Conservation (phyloP, 108 stramenopile species). For the Nitzschia putrida region DNA sequence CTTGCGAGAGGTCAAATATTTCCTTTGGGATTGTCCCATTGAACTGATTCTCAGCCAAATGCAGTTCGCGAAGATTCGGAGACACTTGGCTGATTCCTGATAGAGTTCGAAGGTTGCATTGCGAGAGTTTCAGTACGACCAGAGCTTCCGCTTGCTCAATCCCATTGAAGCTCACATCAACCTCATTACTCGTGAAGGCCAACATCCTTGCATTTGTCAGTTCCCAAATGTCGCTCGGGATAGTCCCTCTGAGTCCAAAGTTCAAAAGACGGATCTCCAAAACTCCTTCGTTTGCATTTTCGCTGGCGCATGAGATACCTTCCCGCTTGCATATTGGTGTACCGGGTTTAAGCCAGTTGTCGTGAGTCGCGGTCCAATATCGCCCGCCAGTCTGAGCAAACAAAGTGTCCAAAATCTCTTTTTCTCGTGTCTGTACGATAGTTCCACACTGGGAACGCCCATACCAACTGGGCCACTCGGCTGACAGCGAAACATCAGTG, state of each 20-base stretch:
- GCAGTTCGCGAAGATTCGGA: constrained; percentile 45
- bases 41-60: constrained; percentile 57
- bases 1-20: constrained; percentile 47
- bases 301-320: constrained; percentile 50
- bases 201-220: constrained; percentile 43
- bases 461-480: constrained; percentile 36
- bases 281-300: constrained; percentile 45
- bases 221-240: constrained; percentile 57
- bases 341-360: constrained; percentile 52
- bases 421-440: constrained; percentile 34
- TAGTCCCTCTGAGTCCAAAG: constrained; percentile 46
- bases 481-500: not conserved
- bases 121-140: constrained; percentile 49
- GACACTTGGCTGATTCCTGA: constrained; percentile 51
- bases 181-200: constrained; percentile 30
- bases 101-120: constrained; percentile 50
- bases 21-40: constrained; percentile 60
- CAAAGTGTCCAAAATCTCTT: constrained; percentile 53
- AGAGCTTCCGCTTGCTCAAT: constrained; percentile 54
- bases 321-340: constrained; percentile 59
- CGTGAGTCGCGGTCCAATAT: constrained; percentile 45
- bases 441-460: constrained; percentile 34
- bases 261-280: constrained; percentile 33
- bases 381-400: constrained; percentile 56
- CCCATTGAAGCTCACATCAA: constrained; percentile 54